Base-by-base conservation (phyloP, 495 filamentous ascomycete species). In the Aspergillus asperescens region DNA sequence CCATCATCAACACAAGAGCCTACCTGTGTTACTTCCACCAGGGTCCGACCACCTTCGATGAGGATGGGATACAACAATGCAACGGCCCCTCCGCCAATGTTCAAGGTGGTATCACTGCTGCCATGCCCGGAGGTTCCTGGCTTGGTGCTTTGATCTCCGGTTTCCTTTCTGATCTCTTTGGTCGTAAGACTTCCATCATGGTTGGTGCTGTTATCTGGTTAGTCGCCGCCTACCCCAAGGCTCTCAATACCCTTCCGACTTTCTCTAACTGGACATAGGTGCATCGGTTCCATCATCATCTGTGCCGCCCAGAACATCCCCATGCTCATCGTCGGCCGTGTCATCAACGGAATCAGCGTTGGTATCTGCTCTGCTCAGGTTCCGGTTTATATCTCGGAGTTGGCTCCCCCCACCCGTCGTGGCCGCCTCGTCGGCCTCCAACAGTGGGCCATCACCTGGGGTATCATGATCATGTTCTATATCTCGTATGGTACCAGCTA, bases 391-490 rank as follows among this genome's bases (percentile, higher is more conserved):
- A 83, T 90, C 46, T 80, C 84, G 18, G 88, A 90, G 60, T 59
- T 90, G 7, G 78, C 87, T 5, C 83, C 80, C 7, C 85, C 85
- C 3, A 74, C 76, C 31, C 83, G 82, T 67, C 80, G 87, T 60
- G 87, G 87, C 23, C 77, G 84, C 28, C 74, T 92, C 13, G 80
- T 89, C 25, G 82, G 84, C 28, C 71, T 81, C 52, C 83, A 89
- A 56, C 86, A 89, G 68, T 88, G 86, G 85, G 81, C 86, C 38
- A 88, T 90, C 55, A 88, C 83, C 47, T 88, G 84, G 83, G 87
- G 87, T 62, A 89, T 90, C 55, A 54, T 89, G 54, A 89, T 90
- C 63, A 89, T 90, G 86, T 90, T 84, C 74, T 75, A 75, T 41
- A 54, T 63, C 44, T 63, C 60, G 9, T 63, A 63, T 18, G 60